phyloP scores from a whole-genome alignment of 345 rosid species.

The Firmiana major region DNA sequence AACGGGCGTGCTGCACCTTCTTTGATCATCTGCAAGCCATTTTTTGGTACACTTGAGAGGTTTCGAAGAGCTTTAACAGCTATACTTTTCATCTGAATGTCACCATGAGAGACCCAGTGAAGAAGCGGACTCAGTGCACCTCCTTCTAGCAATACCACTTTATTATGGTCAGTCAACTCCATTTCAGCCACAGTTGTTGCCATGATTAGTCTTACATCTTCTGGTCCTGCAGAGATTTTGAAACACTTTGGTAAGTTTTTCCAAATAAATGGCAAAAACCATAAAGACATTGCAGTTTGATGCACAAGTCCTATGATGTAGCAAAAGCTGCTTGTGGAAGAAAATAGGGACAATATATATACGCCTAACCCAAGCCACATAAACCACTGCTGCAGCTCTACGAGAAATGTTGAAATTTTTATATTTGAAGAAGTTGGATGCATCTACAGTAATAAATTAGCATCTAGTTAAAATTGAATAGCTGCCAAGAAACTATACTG shows the following conservation, averaged over 20 bases:
- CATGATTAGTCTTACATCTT: slow-evolving; percentile 46
- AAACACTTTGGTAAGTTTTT: not conserved
- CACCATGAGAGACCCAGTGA: slow-evolving; percentile 36
- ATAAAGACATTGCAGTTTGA: not conserved
- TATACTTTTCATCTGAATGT: slow-evolving; percentile 32
- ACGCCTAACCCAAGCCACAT: not conserved
- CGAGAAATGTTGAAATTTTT: not conserved
- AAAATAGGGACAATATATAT: not conserved
- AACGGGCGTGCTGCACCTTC: slow-evolving; percentile 52
- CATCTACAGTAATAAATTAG: not conserved
- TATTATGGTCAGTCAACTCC: slow-evolving; percentile 61
- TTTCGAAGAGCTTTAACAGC: slow-evolving; percentile 49
- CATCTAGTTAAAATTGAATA: not conserved
- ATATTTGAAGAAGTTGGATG: not conserved
- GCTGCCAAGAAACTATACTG: not conserved
- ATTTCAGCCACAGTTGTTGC: slow-evolving; percentile 52
- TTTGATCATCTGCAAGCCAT: slow-evolving; percentile 56
- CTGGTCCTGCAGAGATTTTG: slow-evolving; percentile 44
- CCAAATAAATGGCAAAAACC: not conserved
- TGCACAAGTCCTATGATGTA: not conserved
- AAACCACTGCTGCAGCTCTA: not conserved
- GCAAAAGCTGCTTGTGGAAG: not conserved
- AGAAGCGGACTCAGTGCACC: slow-evolving; percentile 52
- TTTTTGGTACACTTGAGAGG: slow-evolving; percentile 50
- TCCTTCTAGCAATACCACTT: slow-evolving; percentile 47